These are phyloP conservation scores for Mimosa bimucronata DNA, from an alignment of 306 rosid species.

Conservation along the genomic window DNA sequence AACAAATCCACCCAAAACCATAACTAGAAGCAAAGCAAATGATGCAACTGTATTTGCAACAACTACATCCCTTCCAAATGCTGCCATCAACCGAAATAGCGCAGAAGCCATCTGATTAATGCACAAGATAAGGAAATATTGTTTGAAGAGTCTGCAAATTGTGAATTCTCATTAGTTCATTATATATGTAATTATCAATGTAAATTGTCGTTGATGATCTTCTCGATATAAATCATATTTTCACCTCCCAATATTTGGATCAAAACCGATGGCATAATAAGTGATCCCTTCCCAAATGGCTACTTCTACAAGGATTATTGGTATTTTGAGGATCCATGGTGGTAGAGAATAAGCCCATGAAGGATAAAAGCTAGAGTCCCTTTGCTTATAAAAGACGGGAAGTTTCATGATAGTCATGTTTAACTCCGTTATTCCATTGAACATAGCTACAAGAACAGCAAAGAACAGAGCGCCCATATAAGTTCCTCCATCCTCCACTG, in stretches of 20 bases:
- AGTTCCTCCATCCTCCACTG: conserved; percentile 67
- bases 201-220: not conserved
- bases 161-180: conserved; percentile 33
- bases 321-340: conserved; percentile 88
- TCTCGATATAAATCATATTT: not conserved
- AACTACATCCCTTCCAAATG: conserved; percentile 69
- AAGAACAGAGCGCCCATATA: conserved; percentile 88
- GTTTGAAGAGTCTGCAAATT: conserved; percentile 73
- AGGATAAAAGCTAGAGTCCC: conserved; percentile 84
- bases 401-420: conserved; percentile 80
- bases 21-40: conserved; percentile 59
- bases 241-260: conserved; percentile 76
- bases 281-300: conserved; percentile 75
- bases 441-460: conserved; percentile 63
- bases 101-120: conserved; percentile 88
- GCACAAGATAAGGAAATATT: conserved; percentile 64
- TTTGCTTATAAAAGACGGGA: conserved; percentile 88
- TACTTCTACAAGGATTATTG: conserved; percentile 68
- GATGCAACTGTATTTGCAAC: conserved; percentile 77
- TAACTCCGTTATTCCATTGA: conserved; percentile 85
- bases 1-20: conserved; percentile 87
- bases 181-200: conserved; percentile 17
- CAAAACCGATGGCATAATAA: conserved; percentile 75
- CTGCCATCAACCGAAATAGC: conserved; percentile 74
- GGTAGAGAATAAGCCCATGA: conserved; percentile 89